Evolutionary conservation across 1,139 yeast species (phyloP), one percentile per base, ranked within the genome.

Genomic region (Kluyveromyces sp.): DNA sequence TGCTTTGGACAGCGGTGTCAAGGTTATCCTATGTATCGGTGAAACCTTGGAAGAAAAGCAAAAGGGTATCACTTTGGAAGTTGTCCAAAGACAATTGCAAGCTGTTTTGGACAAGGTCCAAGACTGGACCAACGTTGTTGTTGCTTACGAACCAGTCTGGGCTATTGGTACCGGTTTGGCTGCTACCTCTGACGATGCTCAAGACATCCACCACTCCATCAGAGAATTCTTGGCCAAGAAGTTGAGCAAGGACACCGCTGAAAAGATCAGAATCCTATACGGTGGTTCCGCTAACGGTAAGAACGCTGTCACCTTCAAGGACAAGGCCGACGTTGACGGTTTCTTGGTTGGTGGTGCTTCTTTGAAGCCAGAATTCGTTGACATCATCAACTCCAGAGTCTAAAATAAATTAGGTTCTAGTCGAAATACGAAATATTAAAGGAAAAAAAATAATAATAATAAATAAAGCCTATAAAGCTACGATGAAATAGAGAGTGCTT

Each of bases 121-220:
- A 61, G 97, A 90, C 80, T 92, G 98, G 98, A 65, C 83, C 56
- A 78, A 86, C 71, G 77, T 92, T 60, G 98, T 92, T 57, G 75
- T 94, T 70, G 99, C 98, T 66, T 94, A 94, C 75, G 98, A 92
- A 76, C 99, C 99, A 62, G 96, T 92, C 60, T 92, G 98, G 98
- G 99, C 99, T 60, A 92, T 92, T 65, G 99, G 99, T 70, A 90
- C 98, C 60, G 99, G 99, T 66, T 81, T 92, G 66, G 97, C 97
- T 65, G 98, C 98, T 57, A 92, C 98, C 60, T 90, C 98, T 57
- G 88, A 86, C 57, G 97, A 92, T 67, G 97, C 97, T 60, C 96
- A 89, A 77, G 88, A 82, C 59, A 89, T 95, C 66, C 98, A 94
- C 77, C 79, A 79, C 68, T 79, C 77, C 58, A 86, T 94, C 73